A percentile compares a stretch with the other conserved stretches of the same genome.
Evolutionary conservation across 352 stramenopile genomes (phyloP).

Genomic region (Thalassiosira oceanica): DNA sequence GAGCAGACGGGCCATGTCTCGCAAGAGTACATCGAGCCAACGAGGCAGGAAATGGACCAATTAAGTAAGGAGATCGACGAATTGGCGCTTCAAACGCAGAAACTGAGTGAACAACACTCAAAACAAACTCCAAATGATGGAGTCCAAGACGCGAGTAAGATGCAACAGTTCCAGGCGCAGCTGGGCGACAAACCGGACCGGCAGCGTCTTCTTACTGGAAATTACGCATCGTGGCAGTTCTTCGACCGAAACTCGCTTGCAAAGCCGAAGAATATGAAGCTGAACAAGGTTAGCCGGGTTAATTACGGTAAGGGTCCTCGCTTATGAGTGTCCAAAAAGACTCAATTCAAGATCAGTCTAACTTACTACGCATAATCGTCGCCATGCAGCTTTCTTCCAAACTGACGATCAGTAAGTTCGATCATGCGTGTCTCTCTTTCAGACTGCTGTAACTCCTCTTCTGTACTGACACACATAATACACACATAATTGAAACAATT

Average conservation of each 20-base stretch:
- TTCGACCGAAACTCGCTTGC: constrained; percentile 32
- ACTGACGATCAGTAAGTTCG: not conserved
- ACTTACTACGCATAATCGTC: no score
- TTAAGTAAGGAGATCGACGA: no score
- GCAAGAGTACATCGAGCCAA: no score
- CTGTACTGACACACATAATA: not conserved
- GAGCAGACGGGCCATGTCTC: no score
- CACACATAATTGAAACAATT: constrained; percentile 1
- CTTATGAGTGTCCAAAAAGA: not conserved
- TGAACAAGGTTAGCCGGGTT: constrained; percentile 25
- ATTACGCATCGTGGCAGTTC: constrained; percentile 43
- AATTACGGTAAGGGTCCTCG: no score
- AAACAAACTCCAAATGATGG: no score
- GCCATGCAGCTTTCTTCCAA: constrained; percentile 9
- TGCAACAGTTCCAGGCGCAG: no score
- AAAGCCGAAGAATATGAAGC: constrained; percentile 34
- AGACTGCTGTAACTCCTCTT: not conserved
- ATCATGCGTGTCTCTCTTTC: not conserved
- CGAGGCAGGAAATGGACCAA: no score
- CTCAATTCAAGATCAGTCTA: not conserved
- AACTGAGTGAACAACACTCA: no score
- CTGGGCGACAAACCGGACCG: no score
- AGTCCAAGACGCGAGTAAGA: no score
- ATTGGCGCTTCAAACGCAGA: no score
- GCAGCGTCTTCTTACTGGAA: constrained; percentile 17